Base-by-base conservation (phyloP, 768 basidiomycete species). In the Podaxis sp. region DNA sequence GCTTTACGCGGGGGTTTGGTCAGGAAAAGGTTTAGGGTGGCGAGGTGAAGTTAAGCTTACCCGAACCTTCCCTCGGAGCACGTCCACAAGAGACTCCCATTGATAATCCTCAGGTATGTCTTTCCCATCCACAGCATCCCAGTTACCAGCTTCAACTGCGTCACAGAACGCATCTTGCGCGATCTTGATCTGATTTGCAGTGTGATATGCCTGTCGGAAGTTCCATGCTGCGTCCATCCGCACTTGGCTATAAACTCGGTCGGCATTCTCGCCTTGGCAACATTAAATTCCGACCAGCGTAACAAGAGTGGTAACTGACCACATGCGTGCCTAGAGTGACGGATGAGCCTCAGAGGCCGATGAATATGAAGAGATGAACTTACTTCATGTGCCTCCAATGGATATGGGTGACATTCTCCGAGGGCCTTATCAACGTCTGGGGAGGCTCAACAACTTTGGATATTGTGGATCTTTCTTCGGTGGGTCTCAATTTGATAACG, bases 361-460 rank as follows among this genome's bases (percentile, higher is more conserved):
- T 0, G 11, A 27, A 37, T 6, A 1, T 7, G 42, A 48, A 32
- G 16, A 27, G 14, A 38, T 9, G 6, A 44, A 69, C 76, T 11
- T 63, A 85, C 83, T 93, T 93, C 82, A 93, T 89, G 64, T 92
- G 89, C 61, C 90, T 74, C 87, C 88, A 88, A 40, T 79, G 76
- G 16, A 80, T 67, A 0, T 74, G 74, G 21, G 71, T 70, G 7
- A 71, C 65, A 4, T 71, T 68, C 14, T 72, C 68, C 0, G 77
- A 64, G 54, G 72, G 64, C 65, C 83, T 74, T 56, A 87, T 66
- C 2, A 76, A 64, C 0, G 78, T 74, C 62, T 80, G 84, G 0
- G 92, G 91, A 0, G 90, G 86, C 54, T 95, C 92, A 14, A 94
- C 76, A 3, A 91, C 77, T 75, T 87, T 82, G 0, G 87, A 82